Base-by-base conservation (phyloP, 495 filamentous ascomycete genomes). In the Amphirosellinia nigrospora region DNA sequence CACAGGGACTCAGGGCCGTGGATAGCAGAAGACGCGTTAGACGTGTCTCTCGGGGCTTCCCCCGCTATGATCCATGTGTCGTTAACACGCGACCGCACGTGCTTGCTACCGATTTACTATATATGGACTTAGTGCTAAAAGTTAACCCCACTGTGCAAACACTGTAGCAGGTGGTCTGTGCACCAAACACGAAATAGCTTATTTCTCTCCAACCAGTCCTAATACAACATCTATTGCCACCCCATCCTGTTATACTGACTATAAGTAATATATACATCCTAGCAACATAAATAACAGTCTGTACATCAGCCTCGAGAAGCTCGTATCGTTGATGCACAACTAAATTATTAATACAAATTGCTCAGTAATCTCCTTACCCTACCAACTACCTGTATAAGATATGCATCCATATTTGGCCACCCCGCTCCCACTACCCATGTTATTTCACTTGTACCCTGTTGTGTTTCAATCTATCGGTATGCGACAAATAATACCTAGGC, bases 31-130 rank as follows among this genome's bases (percentile, higher is more conserved):
- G 52, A 59, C 38, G 52, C 61, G 61, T 64, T 38, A 21, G 64
- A 46, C 23, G 52, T 34, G 41, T 38, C 43, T 36, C 55, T 26
- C 8, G 9, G 60, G 26, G n/a, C 21, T 69, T 15, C 34, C 34
- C 48, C 48, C 64, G 36, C 64, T 58, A 21, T 45, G 15, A 34
- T 8, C 11, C 46, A 2, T 21, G 21, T 28, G 6, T n/a, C 21
- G 30, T 53, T 19, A 30, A 41, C 36, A 45, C 64, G 64, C 64
- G 64, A 43, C 64, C 16, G 48, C 64, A 66, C 64, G 64, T 66
- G 64, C 48, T 66, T 43, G 16, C 38, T n/a, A n/a, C 19, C 7
- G 9, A 3, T 58, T 36, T 30, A n/a, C 55, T 58, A n/a, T n/a
- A n/a, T n/a, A n/a, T n/a, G n/a, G n/a, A n/a, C n/a, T n/a, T n/a